Percentiles rank a stretch among this genome's conserved stretches.
These are phyloP conservation scores for Aspergillus indologenus DNA, from an alignment of 495 filamentous ascomycete species.

Conservation along the genomic window DNA sequence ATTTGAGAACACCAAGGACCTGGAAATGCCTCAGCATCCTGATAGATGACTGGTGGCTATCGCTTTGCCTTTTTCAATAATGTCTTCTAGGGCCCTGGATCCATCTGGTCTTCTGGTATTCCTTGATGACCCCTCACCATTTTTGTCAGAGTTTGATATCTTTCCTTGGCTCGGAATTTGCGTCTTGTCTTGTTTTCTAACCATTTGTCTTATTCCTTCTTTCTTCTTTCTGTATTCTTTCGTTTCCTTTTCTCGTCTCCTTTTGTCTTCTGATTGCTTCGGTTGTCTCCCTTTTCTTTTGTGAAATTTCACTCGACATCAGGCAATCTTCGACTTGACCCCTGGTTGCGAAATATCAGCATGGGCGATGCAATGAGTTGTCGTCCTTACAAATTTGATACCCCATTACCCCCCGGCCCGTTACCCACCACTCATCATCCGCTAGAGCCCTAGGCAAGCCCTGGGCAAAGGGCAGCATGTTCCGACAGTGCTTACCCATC, in stretches of 20 bases:
- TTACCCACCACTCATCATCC: background rate
- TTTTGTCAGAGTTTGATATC: background rate
- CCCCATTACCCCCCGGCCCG: background rate
- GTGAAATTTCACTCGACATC: background rate
- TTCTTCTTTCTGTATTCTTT: conserved; percentile 5
- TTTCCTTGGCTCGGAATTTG: background rate
- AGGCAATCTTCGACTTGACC: background rate
- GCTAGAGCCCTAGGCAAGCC: background rate
- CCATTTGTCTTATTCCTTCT: background rate
- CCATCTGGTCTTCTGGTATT: conserved; percentile 3
- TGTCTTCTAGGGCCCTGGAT: background rate
- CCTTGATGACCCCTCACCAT: background rate
- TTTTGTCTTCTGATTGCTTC: conserved; percentile 1
- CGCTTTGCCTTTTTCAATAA: background rate
- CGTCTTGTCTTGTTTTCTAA: background rate
- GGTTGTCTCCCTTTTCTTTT: background rate
- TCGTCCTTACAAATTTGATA: background rate
- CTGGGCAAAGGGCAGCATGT: background rate
- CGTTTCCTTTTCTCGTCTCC: background rate
- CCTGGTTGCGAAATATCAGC: background rate
- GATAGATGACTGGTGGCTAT: background rate
- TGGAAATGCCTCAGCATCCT: background rate
- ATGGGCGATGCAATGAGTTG: background rate
- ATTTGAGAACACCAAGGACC: background rate
- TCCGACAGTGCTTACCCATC: background rate